Base-by-base conservation (phyloP, 164 flowering plant species). In the Piper longum region DNA sequence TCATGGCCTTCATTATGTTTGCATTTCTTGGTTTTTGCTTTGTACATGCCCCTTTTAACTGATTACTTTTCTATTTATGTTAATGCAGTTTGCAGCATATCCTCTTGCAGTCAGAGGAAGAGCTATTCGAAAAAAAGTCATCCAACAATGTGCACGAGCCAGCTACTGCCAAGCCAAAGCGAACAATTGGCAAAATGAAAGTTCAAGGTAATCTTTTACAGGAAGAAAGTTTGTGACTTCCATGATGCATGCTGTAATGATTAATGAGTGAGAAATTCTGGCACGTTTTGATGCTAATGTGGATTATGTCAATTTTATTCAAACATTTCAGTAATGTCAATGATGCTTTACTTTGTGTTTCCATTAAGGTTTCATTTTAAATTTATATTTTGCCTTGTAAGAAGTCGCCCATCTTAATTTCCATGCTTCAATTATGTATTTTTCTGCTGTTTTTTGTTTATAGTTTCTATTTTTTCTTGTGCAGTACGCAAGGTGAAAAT, bases 401-500 rank as follows among this genome's bases (percentile, higher is more conserved):
- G 36, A 26, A 26, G 1, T 26, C 36, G 2, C 36, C 36, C 1
- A 26, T 26, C 36, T 26, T 26, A 36, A 57, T 26, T 4, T 26
- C 1, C 54, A 57, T 45, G 14, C 3, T 16, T 44, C 48, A 44
- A 5, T 3, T 44, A 2, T 14, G 3, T 9, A 48, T 9, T 48
- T 8, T 48, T 48, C 52, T 48, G 8, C 14, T 48, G 3, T 48
- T 48, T 48, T 48, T 9, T 8, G 9, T 44, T 26, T 13, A 4
- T 16, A 18, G 6, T 56, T 70, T 16, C 41, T 55, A 57, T 70
- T 69, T 16, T 56, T 66, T 19, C 45, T 58, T 71, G 5, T 78
- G 79, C 86, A 91, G 98, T 85, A 63, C 89, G 95, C 41, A 87
- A 79, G 74, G 90, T 91, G 62, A 91, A 84, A 72, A 80, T 83